Percentiles rank a stretch among this genome's conserved stretches.
Conservation (phyloP, 192 early-diverging fungal genomes). For the Coemansia sp. region DNA sequence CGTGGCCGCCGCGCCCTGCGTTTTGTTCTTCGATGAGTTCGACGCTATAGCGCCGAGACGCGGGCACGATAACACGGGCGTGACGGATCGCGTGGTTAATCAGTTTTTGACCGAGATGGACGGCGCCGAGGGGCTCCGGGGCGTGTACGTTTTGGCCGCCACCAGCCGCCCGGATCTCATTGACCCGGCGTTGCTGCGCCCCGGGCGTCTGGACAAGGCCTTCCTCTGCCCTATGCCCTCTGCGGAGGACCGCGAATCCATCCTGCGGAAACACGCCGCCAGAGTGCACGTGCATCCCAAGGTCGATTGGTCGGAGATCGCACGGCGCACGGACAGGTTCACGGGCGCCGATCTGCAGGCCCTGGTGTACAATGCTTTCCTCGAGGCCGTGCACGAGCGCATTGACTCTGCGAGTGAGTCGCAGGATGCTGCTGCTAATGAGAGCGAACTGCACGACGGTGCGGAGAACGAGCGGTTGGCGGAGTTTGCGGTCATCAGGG, state of each 20-base stretch:
- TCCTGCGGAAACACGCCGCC: conserved; percentile 69
- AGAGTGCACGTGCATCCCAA: conserved; percentile 64
- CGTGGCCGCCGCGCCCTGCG: conserved; percentile 88
- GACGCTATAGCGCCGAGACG: conserved; percentile 94
- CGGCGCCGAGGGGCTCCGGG: conserved; percentile 92
- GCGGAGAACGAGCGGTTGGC: too few species aligned
- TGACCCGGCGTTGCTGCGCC: conserved; percentile 76
- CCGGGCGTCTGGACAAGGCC: conserved; percentile 80
- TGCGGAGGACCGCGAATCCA: conserved; percentile 70
- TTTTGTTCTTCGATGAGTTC: conserved; percentile 98
- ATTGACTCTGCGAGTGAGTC: conserved; percentile 44
- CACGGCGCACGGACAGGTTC: conserved; percentile 67
- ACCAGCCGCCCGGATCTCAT: conserved; percentile 83
- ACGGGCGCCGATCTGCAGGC: conserved; percentile 96
- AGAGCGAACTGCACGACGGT: too few species aligned
- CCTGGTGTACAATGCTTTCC: conserved; percentile 86
- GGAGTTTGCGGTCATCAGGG: conserved; percentile 2
- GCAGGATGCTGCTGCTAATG: neutral
- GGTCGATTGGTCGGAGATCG: conserved; percentile 64
- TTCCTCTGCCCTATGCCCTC: conserved; percentile 84
- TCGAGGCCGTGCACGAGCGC: conserved; percentile 80
- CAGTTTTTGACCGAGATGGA: conserved; percentile 99
- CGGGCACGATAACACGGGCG: conserved; percentile 98
- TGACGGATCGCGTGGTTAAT: conserved; percentile 98
- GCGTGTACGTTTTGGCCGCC: conserved; percentile 96